Conservation (phyloP, 2,329 filamentous ascomycete species). For the Aspergillus brunneoviolaceus region DNA sequence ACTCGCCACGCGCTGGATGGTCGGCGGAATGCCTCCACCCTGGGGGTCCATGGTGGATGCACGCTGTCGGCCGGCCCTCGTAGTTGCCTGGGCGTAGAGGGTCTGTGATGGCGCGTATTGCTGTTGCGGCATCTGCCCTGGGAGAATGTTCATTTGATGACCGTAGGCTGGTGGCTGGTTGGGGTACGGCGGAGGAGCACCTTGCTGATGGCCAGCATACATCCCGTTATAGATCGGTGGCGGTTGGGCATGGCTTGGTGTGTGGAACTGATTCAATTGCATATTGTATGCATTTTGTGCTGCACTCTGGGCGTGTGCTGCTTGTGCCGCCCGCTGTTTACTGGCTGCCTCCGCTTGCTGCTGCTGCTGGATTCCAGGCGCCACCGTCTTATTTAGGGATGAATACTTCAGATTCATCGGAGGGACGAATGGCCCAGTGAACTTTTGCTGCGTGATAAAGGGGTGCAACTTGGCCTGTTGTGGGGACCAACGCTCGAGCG, state of each 20-base stretch:
- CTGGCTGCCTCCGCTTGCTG: conserved; percentile 91
- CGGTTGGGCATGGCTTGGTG: conserved; percentile 47
- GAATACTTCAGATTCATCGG: conserved; percentile 94
- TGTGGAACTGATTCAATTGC: conserved; percentile 58
- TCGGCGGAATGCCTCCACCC: conserved; percentile 84
- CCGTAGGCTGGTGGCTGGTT: conserved; percentile 69
- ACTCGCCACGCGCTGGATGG: conserved; percentile 91
- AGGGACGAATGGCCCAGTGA: conserved; percentile 90
- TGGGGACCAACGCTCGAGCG: conserved; percentile 93
- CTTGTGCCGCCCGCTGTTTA: conserved; percentile 74
- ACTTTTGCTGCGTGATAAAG: conserved; percentile 98
- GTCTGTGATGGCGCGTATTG: conserved; percentile 73
- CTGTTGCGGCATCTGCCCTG: conserved; percentile 63
- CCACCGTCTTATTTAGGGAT: conserved; percentile 79
- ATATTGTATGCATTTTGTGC: conserved; percentile 67
- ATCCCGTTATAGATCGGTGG: conserved; percentile 74
- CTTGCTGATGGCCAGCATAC: conserved; percentile 67
- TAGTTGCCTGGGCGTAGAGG: conserved; percentile 70
- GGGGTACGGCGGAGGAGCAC: conserved; percentile 76
- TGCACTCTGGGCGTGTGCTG: conserved; percentile 67
- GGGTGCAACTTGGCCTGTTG: conserved; percentile 96
- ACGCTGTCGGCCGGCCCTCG: conserved; percentile 77
- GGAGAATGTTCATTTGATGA: conserved; percentile 69
- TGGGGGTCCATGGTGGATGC: conserved; percentile 97
- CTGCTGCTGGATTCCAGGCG: conserved; percentile 91